Conservation (phyloP, 2,329 filamentous ascomycete genomes). For the Monilinia fructigena region DNA sequence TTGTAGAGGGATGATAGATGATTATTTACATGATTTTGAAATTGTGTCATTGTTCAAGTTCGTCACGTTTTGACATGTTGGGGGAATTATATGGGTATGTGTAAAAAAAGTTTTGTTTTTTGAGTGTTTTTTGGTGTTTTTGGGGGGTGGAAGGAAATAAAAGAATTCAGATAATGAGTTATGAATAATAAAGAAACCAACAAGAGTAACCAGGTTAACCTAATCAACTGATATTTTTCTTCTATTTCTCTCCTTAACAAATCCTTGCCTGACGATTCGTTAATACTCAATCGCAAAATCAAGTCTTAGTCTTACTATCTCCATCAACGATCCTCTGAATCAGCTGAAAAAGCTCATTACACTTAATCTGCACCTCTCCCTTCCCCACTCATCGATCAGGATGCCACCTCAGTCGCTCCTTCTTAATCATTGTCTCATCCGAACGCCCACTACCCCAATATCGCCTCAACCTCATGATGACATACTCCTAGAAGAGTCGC, state of each 20-base stretch:
- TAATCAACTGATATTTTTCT: no score
- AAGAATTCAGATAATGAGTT: no score
- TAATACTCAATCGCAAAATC: background rate
- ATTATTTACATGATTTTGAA: no score
- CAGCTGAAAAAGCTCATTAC: slow-evolving; percentile 22
- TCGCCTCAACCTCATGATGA: slow-evolving; percentile 18
- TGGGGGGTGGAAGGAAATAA: no score
- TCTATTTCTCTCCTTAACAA: background rate
- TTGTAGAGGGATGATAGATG: no score
- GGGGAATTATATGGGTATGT: no score
- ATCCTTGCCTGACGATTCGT: background rate
- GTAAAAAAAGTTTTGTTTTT: no score
- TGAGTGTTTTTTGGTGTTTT: no score
- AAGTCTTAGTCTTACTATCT: background rate
- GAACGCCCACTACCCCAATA: slow-evolving; percentile 2
- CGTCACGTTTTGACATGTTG: no score
- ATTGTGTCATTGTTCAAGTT: no score
- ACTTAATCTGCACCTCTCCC: background rate
- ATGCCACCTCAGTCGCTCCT: slow-evolving; percentile 24
- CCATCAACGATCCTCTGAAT: slow-evolving; percentile 19
- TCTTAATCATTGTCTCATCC: slow-evolving; percentile 13
- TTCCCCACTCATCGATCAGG: slow-evolving; percentile 20
- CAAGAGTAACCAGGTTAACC: no score
- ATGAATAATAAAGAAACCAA: no score
- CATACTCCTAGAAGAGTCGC: slow-evolving; percentile 1